phyloP scores from a whole-genome alignment of 2,329 filamentous ascomycete species.

The Zymoseptoria brevis region DNA sequence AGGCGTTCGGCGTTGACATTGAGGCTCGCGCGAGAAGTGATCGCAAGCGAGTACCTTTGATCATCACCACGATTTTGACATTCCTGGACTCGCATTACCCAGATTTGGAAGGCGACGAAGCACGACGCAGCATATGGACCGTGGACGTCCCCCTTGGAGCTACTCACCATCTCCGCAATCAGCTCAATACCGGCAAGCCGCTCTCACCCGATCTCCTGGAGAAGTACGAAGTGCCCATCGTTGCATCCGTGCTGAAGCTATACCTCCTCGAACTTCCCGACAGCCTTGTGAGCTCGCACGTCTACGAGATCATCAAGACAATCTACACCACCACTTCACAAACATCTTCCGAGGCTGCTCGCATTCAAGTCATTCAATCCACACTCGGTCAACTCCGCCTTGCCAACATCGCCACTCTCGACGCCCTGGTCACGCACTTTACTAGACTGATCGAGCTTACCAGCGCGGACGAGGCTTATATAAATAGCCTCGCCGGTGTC shows the following conservation, averaged over 20 bases:
- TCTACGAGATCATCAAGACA: constrained; percentile 97
- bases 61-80: constrained; percentile 87
- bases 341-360: constrained; percentile 67
- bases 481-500: constrained; percentile 62
- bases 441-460: constrained; percentile 93
- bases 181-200: constrained; percentile 78
- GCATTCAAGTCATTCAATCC: constrained; percentile 86
- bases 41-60: constrained; percentile 85
- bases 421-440: constrained; percentile 97
- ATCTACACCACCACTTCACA: constrained; percentile 80
- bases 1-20: constrained; percentile 97
- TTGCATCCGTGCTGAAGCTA: constrained; percentile 85
- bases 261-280: constrained; percentile 94
- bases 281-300: constrained; percentile 94
- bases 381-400: constrained; percentile 90
- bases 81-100: constrained; percentile 96
- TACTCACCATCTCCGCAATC: constrained; percentile 73
- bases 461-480: constrained; percentile 83
- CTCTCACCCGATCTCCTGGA: constrained; percentile 69
- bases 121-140: constrained; percentile 85
- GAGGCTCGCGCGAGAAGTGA: constrained; percentile 89
- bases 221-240: constrained; percentile 87
- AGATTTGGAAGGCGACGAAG: constrained; percentile 92
- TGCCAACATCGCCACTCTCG: constrained; percentile 96
- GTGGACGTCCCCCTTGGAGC: constrained; percentile 80